Evolutionary conservation across 768 basidiomycete genomes (phyloP).

Genomic region (Aureoboletus auriporus): DNA sequence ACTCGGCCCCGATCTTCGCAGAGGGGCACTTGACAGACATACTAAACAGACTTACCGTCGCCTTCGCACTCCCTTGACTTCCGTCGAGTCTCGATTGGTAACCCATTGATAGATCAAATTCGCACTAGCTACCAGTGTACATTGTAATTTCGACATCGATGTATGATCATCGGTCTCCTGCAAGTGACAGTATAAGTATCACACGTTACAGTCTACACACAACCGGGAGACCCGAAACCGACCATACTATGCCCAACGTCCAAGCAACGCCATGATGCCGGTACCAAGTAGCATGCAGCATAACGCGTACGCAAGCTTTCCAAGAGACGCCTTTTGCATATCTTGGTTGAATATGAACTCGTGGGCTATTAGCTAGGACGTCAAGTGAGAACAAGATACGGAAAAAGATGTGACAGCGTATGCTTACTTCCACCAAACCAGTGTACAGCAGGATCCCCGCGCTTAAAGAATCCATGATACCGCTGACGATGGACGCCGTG

Average conservation of each 20-base stretch:
- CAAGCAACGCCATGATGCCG: conserved; percentile 87
- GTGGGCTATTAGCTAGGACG: conserved; percentile 78
- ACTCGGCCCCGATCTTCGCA: no score
- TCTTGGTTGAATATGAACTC: conserved; percentile 91
- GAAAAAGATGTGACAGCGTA: background rate
- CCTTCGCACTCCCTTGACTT: no score
- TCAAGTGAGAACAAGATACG: conserved; percentile 1
- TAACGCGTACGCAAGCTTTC: conserved; percentile 67
- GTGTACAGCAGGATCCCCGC: conserved; percentile 89
- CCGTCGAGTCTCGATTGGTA: no score
- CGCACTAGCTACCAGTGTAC: no score
- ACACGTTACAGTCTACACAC: no score
- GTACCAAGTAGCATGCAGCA: conserved; percentile 79
- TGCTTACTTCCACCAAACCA: conserved; percentile 70
- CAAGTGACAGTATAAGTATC: background rate
- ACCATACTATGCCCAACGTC: conserved; percentile 69
- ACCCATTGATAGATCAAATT: no score
- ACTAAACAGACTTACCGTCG: no score
- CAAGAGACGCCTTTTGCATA: conserved; percentile 68
- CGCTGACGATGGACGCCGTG: conserved; percentile 77
- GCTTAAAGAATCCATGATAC: conserved; percentile 79
- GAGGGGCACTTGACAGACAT: no score
- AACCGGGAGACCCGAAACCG: no score
- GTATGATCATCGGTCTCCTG: background rate
- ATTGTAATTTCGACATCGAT: background rate